These are phyloP conservation scores for Aspergillus indologenus DNA, from an alignment of 495 filamentous ascomycete genomes.

Conservation along the genomic window DNA sequence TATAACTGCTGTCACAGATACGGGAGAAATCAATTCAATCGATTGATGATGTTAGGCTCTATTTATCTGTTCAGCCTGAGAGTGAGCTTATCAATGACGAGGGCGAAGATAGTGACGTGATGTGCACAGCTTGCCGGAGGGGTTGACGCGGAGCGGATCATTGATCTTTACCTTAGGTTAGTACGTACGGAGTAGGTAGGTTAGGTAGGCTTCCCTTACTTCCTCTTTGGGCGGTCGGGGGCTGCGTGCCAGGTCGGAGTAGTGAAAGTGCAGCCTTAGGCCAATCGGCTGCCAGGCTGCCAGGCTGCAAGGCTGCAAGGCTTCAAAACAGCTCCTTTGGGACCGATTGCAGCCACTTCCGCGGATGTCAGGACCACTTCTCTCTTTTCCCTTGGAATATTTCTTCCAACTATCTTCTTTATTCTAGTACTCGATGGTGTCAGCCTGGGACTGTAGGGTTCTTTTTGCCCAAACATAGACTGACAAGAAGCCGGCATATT, in stretches of 20 bases:
- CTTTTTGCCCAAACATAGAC: not conserved
- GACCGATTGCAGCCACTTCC: not conserved
- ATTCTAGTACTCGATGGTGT: not conserved
- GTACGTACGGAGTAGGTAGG: no score
- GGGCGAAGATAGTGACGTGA: not conserved
- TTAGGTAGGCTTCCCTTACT: no score
- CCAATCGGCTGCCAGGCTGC: no score
- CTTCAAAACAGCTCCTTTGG: not conserved
- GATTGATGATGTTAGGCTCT: no score
- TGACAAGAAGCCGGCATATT: not conserved
- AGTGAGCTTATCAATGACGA: not conserved
- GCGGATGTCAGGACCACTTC: not conserved
- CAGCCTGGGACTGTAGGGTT: not conserved
- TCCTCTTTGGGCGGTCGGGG: conserved; percentile 1
- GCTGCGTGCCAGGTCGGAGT: no score
- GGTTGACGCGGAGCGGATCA: not conserved
- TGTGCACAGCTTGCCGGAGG: not conserved
- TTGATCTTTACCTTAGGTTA: no score
- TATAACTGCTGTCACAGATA: not conserved
- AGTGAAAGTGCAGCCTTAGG: no score
- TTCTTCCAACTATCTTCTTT: not conserved
- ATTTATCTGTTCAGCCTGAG: not conserved
- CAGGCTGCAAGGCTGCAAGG: no score
- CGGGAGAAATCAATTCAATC: no score
- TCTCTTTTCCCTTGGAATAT: not conserved